phyloP scores from a whole-genome alignment of 139 green algal species.

The Gonium pectorale region DNA sequence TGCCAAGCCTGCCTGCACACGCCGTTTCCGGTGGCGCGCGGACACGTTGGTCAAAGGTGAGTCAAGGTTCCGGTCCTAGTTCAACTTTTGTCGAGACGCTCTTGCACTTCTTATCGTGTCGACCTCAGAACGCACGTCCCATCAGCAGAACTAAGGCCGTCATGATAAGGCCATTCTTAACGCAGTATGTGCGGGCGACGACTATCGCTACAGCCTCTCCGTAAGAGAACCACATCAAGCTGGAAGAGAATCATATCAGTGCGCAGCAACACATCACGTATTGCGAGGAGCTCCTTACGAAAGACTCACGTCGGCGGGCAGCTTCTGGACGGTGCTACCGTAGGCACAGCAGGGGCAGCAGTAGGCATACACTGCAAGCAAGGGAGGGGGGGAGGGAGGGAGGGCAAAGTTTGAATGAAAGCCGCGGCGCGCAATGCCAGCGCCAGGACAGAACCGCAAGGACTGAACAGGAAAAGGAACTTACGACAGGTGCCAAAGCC shows the following conservation, averaged over 20 bases:
- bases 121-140: not conserved
- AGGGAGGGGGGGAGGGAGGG: not conserved
- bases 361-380: not conserved
- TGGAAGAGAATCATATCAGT: not conserved
- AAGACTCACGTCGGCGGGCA: not conserved
- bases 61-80: no score
- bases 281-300: not conserved
- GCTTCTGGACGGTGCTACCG: not conserved
- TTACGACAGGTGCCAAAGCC: slow-evolving; percentile 1
- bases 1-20: not conserved
- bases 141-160: not conserved
- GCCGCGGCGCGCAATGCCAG: no score
- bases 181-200: not conserved
- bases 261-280: not conserved
- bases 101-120: no score
- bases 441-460: no score
- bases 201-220: not conserved
- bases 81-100: no score
- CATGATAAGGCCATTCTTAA: not conserved
- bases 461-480: not conserved
- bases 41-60: not conserved
- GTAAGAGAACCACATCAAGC: not conserved
- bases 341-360: slow-evolving; percentile 18
- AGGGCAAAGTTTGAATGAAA: not conserved
- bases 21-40: not conserved